Percentiles rank a stretch among this genome's conserved stretches.
These are phyloP conservation scores for Carex myosuroides DNA, from an alignment of 176 grass and related monocot species.

Conservation along the genomic window DNA sequence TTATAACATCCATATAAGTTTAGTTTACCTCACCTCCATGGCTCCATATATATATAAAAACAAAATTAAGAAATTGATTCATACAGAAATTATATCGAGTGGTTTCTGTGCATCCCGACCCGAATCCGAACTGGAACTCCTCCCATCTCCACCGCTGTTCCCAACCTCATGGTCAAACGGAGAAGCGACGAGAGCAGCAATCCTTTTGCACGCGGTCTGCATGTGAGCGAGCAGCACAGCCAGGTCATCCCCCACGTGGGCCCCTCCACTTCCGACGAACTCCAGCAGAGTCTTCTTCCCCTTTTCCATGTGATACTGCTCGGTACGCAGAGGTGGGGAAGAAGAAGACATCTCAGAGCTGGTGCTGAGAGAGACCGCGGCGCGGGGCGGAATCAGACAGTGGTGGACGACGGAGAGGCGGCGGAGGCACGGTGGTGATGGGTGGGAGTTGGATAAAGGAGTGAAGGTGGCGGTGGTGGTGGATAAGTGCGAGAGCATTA, in stretches of 20 bases:
- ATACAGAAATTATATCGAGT: constrained; percentile 58
- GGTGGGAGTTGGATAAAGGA: neutral
- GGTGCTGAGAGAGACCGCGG: neutral
- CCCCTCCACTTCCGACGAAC: constrained; percentile 33
- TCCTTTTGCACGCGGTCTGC: constrained; percentile 85
- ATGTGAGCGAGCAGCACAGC: constrained; percentile 59
- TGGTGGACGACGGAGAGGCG: neutral
- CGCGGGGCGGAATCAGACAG: neutral
- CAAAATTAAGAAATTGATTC: neutral
- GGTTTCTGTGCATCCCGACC: constrained; percentile 65
- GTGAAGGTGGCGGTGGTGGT: neutral
- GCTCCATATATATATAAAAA: neutral
- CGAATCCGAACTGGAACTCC: constrained; percentile 15
- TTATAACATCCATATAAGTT: neutral
- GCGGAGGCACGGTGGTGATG: neutral
- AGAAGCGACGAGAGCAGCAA: constrained; percentile 63
- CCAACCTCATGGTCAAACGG: constrained; percentile 44
- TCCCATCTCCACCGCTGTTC: neutral
- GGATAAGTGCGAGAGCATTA: constrained; percentile 11
- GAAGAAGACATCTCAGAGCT: constrained; percentile 25
- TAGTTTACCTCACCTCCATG: neutral
- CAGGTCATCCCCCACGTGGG: constrained; percentile 40
- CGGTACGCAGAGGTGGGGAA: neutral
- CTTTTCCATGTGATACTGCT: neutral
- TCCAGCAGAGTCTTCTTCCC: constrained; percentile 54